A percentile compares a stretch with the other conserved stretches of the same genome.
Evolutionary conservation across 1,284 basidiomycete genomes (phyloP).

Genomic region (Gymnopus androsaceus): DNA sequence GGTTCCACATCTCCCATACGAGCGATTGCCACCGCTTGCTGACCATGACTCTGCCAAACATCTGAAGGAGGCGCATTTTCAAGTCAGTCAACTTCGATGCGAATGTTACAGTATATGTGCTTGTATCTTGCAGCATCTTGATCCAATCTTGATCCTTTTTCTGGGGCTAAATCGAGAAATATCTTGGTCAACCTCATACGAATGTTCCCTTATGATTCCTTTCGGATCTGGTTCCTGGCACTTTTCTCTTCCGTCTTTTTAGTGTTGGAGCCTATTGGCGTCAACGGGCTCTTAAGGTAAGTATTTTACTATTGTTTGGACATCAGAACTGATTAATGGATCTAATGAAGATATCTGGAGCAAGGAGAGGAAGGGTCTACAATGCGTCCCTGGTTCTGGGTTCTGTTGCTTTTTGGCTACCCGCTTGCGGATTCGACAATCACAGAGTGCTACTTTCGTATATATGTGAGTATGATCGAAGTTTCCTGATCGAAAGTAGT

Average conservation of each 20-base stretch:
- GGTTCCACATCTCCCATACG: constrained; percentile 28
- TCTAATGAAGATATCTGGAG: constrained; percentile 29
- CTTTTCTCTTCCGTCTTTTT: constrained; percentile 30
- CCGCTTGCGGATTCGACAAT: constrained; percentile 41
- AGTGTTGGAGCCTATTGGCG: constrained; percentile 50
- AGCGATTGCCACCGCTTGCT: constrained; percentile 44
- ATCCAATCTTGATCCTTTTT: constrained; percentile 44
- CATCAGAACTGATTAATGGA: background rate
- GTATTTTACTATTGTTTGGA: constrained; percentile 5
- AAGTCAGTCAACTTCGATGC: constrained; percentile 17
- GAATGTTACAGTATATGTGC: background rate
- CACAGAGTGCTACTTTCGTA: constrained; percentile 39
- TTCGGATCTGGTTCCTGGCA: constrained; percentile 36
- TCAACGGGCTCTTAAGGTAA: constrained; percentile 42
- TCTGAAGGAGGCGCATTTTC: constrained; percentile 23
- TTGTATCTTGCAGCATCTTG: constrained; percentile 27
- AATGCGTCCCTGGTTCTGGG: constrained; percentile 27
- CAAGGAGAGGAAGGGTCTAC: constrained; percentile 21
- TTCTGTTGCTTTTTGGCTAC: constrained; percentile 31
- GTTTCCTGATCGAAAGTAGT: background rate
- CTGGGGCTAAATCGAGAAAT: constrained; percentile 32
- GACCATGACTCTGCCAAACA: constrained; percentile 42
- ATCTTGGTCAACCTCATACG: constrained; percentile 35
- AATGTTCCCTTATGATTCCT: constrained; percentile 39
- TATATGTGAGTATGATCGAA: constrained; percentile 22